These are phyloP conservation scores for Cutaneotrichosporon sp. DNA, from an alignment of 1,284 basidiomycete species.

Conservation along the genomic window DNA sequence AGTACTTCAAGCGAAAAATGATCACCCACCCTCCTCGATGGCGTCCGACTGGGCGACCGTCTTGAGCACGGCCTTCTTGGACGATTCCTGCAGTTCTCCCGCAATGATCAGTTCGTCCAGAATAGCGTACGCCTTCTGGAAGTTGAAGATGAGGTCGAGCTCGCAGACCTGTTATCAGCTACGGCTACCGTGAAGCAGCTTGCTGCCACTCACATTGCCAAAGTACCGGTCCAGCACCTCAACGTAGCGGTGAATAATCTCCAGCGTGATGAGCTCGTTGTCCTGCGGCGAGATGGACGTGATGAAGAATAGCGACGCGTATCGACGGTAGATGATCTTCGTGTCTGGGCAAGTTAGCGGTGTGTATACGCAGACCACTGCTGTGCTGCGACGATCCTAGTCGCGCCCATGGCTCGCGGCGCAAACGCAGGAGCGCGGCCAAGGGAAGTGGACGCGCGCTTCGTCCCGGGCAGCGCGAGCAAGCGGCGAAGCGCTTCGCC, in stretches of 20 bases:
- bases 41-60: constrained; percentile 56
- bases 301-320: constrained; percentile 97
- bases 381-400: too few relatives aligned
- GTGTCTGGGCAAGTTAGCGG: constrained; percentile 58
- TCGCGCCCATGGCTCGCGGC: too few relatives aligned
- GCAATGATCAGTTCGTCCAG: constrained; percentile 97
- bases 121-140: constrained; percentile 97
- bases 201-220: constrained; percentile 76
- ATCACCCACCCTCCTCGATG: constrained; percentile 51
- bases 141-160: constrained; percentile 96
- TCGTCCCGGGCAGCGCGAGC: too few relatives aligned
- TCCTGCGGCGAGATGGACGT: constrained; percentile 82
- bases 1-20: not conserved
- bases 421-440: too few relatives aligned
- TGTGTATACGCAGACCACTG: too few relatives aligned
- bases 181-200: too few relatives aligned
- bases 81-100: constrained; percentile 96
- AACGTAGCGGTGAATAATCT: constrained; percentile 97
- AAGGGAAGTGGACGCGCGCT: too few relatives aligned
- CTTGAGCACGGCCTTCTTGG: constrained; percentile 92
- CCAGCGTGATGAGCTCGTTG: constrained; percentile 87
- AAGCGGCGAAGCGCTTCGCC: too few relatives aligned
- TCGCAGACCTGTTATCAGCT: constrained; percentile 71
- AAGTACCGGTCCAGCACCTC: constrained; percentile 99
- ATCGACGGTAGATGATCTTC: constrained; percentile 95